phyloP scores from a whole-genome alignment of 192 early-diverging fungal genomes.

The Entomortierella lignicola region DNA sequence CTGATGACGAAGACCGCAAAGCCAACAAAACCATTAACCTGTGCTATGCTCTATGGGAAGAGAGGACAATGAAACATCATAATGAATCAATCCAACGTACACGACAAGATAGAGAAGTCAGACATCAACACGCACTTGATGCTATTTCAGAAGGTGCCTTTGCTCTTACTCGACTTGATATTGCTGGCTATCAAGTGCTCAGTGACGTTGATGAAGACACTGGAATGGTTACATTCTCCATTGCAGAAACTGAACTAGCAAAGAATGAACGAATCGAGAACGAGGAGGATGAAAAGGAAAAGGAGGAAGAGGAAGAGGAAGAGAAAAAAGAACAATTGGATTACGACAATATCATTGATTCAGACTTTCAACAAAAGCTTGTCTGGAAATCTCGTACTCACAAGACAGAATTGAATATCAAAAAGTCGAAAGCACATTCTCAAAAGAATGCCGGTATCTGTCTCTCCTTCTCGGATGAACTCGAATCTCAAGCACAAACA shows the following conservation, averaged over 20 bases:
- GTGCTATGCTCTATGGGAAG: conserved; percentile 46
- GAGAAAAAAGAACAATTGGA: not conserved
- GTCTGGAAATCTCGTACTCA: not conserved
- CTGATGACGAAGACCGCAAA: conserved; percentile 21
- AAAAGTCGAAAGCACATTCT: not conserved
- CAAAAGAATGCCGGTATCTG: conserved; percentile 1
- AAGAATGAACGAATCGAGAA: not conserved
- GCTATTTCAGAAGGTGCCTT: not conserved
- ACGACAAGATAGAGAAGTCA: conserved; percentile 5
- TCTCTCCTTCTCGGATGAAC: conserved; percentile 29
- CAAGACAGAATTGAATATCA: not conserved
- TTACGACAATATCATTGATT: not conserved
- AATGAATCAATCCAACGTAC: not conserved
- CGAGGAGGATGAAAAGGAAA: not conserved
- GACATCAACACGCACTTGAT: conserved; percentile 9
- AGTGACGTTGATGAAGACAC: conserved; percentile 5
- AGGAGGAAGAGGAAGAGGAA: not conserved
- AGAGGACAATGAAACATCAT: conserved; percentile 4
- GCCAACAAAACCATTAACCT: conserved; percentile 31
- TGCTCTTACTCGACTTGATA: conserved; percentile 7
- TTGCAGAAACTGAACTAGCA: not conserved
- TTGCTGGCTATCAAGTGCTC: conserved; percentile 12
- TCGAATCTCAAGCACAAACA: conserved; percentile 22
- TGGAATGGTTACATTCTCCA: conserved; percentile 37
- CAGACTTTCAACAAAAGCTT: not conserved